Evolutionary conservation across 352 stramenopile genomes (phyloP), one percentile per base, ranked within the genome.

Genomic region (Phytophthora ramorum): DNA sequence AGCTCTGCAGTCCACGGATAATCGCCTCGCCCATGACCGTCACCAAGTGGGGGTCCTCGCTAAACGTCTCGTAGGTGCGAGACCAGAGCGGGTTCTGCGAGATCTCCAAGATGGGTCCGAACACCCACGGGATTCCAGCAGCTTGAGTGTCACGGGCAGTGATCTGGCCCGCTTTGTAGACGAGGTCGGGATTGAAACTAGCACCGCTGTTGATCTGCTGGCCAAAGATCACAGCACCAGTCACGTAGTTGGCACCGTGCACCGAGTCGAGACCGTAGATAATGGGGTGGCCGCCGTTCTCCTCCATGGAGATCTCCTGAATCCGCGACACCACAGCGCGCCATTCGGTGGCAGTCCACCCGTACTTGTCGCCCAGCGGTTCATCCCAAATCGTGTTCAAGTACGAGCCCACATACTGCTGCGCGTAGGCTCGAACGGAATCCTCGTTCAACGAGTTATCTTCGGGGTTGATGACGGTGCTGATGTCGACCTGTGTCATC

Each of bases 41-140:
- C 1, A 87, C 90, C 14, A 97, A 37, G 32, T 89, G 68, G 4
- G 89, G 87, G 58, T 97, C 92, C 76, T 97, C 90, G 12, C 93
- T 90, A 76, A 98, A 98, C 16, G 92, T 98, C 73, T 98, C 94
- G 61, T 92, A 97, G 2, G 93, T 89, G 10, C 93, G 76, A 26
- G 83, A 70, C 92, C 92, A 98, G 26, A 92, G 67, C 3, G 90
- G 87, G 55, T 97, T 89, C 47, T 88, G 84, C 0, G 83, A 81
- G 48, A 98, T 71, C 49, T 92, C 84, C 2, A 90, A 68, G 17
- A 97, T 88, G 0, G 93, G 93, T 17, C 76, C 76, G 69, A 97
- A 98, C 1, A 98, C 56, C 91, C 91, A 98, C 3, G 78, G 75
- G 20, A 97, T 91, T 0, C 90, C 93, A 0, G 83, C 91, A 7